Conservation (phyloP, 2,329 filamentous ascomycete species). For the Neospermospora avenae region DNA sequence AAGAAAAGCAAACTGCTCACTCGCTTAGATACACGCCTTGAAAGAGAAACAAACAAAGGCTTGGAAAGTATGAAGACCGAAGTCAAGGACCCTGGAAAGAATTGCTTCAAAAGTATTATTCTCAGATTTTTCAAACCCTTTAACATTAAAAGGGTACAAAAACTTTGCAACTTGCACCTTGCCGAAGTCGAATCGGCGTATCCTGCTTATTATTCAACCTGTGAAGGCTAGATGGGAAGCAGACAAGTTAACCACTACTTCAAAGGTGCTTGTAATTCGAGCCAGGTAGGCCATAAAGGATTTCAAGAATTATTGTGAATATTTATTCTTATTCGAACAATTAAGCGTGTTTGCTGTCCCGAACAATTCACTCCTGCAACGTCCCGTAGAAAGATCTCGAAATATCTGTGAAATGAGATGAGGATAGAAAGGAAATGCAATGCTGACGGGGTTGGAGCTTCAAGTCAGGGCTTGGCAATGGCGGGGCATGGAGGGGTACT, state of each 20-base stretch:
- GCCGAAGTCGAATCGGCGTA: not conserved
- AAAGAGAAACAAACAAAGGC: not conserved
- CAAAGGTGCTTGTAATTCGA: not conserved
- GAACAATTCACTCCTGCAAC: not conserved
- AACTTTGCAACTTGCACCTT: not conserved
- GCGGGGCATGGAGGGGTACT: not conserved
- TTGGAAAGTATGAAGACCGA: not conserved
- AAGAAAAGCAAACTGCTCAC: not conserved
- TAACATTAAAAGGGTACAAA: too few species aligned
- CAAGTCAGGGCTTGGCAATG: not conserved
- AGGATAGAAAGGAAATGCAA: too few species aligned
- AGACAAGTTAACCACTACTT: slow-evolving; percentile 12
- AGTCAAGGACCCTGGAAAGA: not conserved
- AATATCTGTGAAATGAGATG: too few species aligned
- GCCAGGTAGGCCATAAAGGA: not conserved
- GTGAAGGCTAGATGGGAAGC: not conserved
- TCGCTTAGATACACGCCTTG: not conserved
- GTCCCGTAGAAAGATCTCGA: not conserved
- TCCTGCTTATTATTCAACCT: not conserved
- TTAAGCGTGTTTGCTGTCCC: not conserved
- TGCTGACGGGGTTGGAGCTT: not conserved
- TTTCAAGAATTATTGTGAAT: not conserved
- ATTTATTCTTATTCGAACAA: not conserved
- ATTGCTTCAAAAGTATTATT: not conserved
- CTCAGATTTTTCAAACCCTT: too few species aligned